Evolutionary conservation across 2,329 filamentous ascomycete genomes (phyloP).

Genomic region (Hymenoscyphus salicellus): DNA sequence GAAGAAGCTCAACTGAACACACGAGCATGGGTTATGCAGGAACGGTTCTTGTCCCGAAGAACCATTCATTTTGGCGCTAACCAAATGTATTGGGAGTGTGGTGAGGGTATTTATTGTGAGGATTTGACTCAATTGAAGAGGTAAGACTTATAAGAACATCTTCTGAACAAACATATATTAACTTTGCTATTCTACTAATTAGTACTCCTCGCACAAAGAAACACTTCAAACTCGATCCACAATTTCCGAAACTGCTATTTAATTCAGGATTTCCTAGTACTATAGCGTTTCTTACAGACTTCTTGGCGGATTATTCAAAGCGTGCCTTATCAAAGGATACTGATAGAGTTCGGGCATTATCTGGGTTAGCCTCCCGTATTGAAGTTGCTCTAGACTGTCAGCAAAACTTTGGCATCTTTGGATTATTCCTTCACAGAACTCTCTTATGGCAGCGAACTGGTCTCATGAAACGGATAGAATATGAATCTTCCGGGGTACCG

Average conservation of each 20-base stretch:
- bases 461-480: background rate
- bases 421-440: constrained; percentile 13
- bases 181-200: constrained; percentile 2
- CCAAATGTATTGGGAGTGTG: constrained; percentile 18
- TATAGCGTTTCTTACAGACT: background rate
- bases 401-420: constrained; percentile 7
- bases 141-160: constrained; percentile 43
- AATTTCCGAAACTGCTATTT: constrained; percentile 4
- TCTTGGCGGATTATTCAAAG: constrained; percentile 10
- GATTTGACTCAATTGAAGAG: constrained; percentile 44
- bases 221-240: constrained; percentile 9
- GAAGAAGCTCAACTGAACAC: constrained; percentile 1
- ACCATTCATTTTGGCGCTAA: constrained; percentile 12
- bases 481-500: constrained; percentile 7
- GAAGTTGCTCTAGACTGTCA: background rate
- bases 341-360: constrained; percentile 10
- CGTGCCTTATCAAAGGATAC: background rate
- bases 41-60: constrained; percentile 13
- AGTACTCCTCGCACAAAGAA: background rate
- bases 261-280: background rate
- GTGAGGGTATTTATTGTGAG: constrained; percentile 48
- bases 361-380: constrained; percentile 8
- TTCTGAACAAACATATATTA: background rate
- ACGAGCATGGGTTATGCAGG: constrained; percentile 18
- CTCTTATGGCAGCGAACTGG: constrained; percentile 10